Evolutionary conservation across 148 eudicot species (phyloP).

Genomic region (Chenopodium quinoa): DNA sequence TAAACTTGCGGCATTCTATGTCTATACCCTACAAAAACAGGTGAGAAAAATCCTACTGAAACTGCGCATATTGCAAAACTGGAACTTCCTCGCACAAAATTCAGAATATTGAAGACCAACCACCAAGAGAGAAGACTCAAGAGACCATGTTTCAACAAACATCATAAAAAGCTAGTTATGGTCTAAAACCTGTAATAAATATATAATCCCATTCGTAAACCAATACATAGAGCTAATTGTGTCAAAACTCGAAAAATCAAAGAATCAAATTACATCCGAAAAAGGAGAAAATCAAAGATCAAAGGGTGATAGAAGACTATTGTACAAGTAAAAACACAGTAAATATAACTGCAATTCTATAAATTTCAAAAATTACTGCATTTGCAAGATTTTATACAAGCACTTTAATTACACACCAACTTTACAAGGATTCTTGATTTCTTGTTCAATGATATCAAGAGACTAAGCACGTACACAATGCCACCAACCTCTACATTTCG

Average conservation of each 20-base stretch:
- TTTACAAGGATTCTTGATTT: slow-evolving; percentile 24
- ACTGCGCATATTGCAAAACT: no score
- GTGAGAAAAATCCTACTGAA: no score
- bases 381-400: slow-evolving; percentile 21
- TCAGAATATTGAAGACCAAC: no score
- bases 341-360: slow-evolving; percentile 15
- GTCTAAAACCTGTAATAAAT: neutral
- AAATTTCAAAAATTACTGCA: slow-evolving; percentile 11
- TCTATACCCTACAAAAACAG: no score
- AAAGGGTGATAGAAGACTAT: neutral
- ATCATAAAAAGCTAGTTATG: no score
- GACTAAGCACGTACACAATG: slow-evolving; percentile 22
- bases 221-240: neutral
- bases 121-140: no score
- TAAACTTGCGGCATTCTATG: no score
- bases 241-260: neutral
- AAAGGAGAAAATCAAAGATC: neutral
- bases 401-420: slow-evolving; percentile 31
- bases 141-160: no score
- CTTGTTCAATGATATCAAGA: slow-evolving; percentile 15
- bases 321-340: neutral
- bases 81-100: no score
- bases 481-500: slow-evolving; percentile 12
- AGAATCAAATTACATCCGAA: no score
- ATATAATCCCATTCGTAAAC: neutral